A percentile compares a stretch with the other conserved stretches of the same genome.
Conservation (phyloP, 495 filamentous ascomycete genomes). For the Neurospora africana region DNA sequence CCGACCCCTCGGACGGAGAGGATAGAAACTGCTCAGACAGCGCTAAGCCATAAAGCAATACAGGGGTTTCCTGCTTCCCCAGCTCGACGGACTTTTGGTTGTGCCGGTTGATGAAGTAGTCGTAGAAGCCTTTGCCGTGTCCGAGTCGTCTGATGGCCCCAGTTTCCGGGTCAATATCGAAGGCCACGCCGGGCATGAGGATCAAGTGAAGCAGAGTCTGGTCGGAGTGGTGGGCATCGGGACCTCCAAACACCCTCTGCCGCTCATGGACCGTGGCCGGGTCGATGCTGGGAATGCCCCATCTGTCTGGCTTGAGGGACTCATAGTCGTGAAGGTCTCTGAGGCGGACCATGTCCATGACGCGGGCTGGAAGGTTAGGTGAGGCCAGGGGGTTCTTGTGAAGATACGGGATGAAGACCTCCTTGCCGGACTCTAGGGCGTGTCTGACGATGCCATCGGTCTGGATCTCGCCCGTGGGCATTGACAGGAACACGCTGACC, state of each 20-base stretch:
- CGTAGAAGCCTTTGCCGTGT: constrained; percentile 96
- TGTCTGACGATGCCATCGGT: constrained; percentile 71
- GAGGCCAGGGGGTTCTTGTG: constrained; percentile 43
- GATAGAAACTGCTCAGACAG: constrained; percentile 77
- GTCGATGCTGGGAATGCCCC: constrained; percentile 82
- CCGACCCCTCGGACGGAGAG: constrained; percentile 27
- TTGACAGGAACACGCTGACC: constrained; percentile 84
- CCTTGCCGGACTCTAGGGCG: constrained; percentile 65
- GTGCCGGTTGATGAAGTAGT: constrained; percentile 77
- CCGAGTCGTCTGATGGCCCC: constrained; percentile 61
- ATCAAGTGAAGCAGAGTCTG: constrained; percentile 58
- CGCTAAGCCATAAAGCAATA: constrained; percentile 69
- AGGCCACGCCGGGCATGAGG: constrained; percentile 89
- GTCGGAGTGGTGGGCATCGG: constrained; percentile 37
- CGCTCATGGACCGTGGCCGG: constrained; percentile 48
- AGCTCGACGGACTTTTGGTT: constrained; percentile 31
- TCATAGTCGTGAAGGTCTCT: constrained; percentile 63
- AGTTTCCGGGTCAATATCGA: constrained; percentile 49
- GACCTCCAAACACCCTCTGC: constrained; percentile 58
- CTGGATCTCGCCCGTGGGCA: constrained; percentile 75
- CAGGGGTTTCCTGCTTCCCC: constrained; percentile 32
- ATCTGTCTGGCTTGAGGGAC: constrained; percentile 61
- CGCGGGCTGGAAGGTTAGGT: constrained; percentile 40
- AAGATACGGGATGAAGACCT: constrained; percentile 85
- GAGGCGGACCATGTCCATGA: constrained; percentile 92